These are phyloP conservation scores for Solanum piurae DNA, from an alignment of 257 asterid genomes.

Conservation along the genomic window DNA sequence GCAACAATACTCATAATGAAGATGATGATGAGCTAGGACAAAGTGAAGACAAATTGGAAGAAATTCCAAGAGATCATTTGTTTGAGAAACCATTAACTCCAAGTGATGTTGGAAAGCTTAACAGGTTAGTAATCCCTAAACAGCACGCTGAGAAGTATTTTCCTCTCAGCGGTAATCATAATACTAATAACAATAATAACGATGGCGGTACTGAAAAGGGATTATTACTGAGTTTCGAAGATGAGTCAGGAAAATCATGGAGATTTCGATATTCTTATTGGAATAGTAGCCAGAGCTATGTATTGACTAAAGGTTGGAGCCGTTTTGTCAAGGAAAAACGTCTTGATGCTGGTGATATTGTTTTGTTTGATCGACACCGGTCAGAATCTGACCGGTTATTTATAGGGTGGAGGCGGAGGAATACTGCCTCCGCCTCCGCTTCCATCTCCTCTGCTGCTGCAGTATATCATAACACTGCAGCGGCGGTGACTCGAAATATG, in stretches of 20 bases:
- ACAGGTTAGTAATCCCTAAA: constrained; percentile 89
- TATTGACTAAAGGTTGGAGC: constrained; percentile 94
- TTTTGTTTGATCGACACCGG: constrained; percentile 55
- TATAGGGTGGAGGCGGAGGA: constrained; percentile 76
- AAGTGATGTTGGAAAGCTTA: constrained; percentile 91
- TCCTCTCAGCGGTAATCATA: constrained; percentile 31
- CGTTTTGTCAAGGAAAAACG: constrained; percentile 80
- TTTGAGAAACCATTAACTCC: constrained; percentile 92
- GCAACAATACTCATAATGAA: constrained; percentile 14
- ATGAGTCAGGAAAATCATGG: constrained; percentile 73
- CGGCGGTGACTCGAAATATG: not conserved
- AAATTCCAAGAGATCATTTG: constrained; percentile 35
- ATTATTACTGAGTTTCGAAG: constrained; percentile 61
- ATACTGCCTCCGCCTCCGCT: not conserved
- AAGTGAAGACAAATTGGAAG: not conserved
- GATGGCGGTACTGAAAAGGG: constrained; percentile 49
- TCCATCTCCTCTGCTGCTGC: not conserved
- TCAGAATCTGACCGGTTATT: constrained; percentile 44
- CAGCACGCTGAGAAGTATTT: constrained; percentile 90
- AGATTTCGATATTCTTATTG: constrained; percentile 81
- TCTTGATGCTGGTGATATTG: constrained; percentile 82
- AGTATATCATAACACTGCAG: not conserved
- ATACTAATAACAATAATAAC: not conserved
- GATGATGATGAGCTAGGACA: not conserved
- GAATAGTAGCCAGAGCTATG: constrained; percentile 96